Percentiles rank a stretch among this genome's conserved stretches.
Conservation (phyloP, 2,329 filamentous ascomycete species). For the Colletotrichum euphorbiae region DNA sequence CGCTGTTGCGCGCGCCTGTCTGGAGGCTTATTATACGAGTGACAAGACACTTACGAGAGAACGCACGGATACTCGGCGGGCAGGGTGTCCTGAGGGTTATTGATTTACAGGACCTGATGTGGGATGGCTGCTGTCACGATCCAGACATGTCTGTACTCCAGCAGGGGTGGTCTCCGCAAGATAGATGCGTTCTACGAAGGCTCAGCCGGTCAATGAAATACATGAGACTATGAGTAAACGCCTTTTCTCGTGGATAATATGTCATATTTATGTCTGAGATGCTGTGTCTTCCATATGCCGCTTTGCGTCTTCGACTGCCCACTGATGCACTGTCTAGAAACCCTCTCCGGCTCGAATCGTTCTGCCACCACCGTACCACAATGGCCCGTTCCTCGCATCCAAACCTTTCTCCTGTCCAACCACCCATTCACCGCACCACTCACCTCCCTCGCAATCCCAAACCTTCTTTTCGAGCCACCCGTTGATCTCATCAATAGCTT, state of each 20-base stretch:
- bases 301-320: neutral
- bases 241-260: neutral
- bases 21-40: conserved; percentile 26
- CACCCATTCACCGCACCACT: conserved; percentile 77
- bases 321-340: conserved; percentile 54
- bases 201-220: conserved; percentile 39
- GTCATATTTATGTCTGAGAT: neutral
- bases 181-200: conserved; percentile 34
- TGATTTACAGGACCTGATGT: conserved; percentile 11
- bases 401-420: conserved; percentile 89
- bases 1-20: conserved; percentile 21
- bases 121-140: conserved; percentile 28
- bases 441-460: conserved; percentile 68
- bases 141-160: conserved; percentile 1
- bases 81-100: conserved; percentile 35
- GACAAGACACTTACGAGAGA: conserved; percentile 33
- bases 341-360: conserved; percentile 73
- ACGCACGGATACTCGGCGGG: conserved; percentile 6
- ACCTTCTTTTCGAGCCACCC: conserved; percentile 76
- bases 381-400: conserved; percentile 76
- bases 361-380: conserved; percentile 91
- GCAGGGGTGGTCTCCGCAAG: conserved; percentile 16
- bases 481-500: conserved; percentile 81
- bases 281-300: neutral
- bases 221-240: conserved; percentile 33